Evolutionary conservation across 306 rosid genomes (phyloP), one percentile per base, ranked within the genome.

Genomic region (Albizia julibrissin): DNA sequence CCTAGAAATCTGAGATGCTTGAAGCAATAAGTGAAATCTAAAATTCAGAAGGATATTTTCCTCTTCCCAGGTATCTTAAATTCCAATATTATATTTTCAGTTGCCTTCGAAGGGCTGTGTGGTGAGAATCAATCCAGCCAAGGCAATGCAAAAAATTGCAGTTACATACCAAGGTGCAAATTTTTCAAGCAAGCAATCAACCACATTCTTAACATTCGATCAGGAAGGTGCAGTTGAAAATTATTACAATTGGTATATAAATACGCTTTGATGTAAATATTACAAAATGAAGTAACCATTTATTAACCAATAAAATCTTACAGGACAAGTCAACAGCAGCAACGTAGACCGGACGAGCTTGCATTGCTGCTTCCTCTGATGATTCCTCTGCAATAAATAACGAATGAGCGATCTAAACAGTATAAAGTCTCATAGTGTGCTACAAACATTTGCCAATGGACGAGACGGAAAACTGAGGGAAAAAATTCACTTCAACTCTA

Each of bases 321-420:
- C 99, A 88, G 69, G 97, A 89, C 90, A 95, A 88, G 88, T 95
- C 99, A 85, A 95, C 88, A n/a, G 97, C 98, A 18, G 98, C 99
- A 87, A 95, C 99, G 79, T 93, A 93, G 21, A 95, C 98, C 14
- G 98, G 99, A 65, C 91, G 83, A 10, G 97, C 91, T 76, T 86
- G 97, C 89, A 91, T 73, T 56, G 86, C 85, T 50, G 88, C 91
- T 27, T 77, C 94, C 43, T 83, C 93, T 0, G 89, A 56, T 66
- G 82, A 88, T 74, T 89, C 97, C 33, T 33, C 99, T 92, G 82
- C 85, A 80, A 72, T 62, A 76, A 34, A 78, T 68, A 69, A 77
- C 42, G 16, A 15, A 11, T 10, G 1, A 64, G 42, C 71, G 12
- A 64, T 50, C 67, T 47, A 37, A 73, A 44, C 18, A 24, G 10